Percentiles rank a stretch among this genome's conserved stretches.
These are phyloP conservation scores for Firmiana major DNA, from an alignment of 345 rosid species.

Conservation along the genomic window DNA sequence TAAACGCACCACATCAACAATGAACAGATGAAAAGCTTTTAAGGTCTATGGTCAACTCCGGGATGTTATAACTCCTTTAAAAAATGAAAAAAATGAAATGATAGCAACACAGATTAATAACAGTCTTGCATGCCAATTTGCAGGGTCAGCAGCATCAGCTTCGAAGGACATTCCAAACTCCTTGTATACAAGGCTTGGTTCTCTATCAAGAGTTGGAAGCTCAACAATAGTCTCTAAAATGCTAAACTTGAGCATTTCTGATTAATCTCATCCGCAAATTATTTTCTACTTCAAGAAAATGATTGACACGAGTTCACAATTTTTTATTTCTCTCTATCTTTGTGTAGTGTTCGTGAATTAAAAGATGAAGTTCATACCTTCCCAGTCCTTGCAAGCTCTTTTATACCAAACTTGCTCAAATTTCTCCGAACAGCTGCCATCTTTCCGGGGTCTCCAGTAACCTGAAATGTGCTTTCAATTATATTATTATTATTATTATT, in stretches of 20 bases:
- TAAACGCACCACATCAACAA: not conserved
- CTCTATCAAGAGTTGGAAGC: not conserved
- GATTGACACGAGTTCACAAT: not conserved
- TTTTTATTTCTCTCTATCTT: not conserved
- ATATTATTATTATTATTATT: no score
- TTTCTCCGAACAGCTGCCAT: conserved; percentile 86
- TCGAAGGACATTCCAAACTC: not conserved
- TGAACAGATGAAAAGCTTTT: not conserved
- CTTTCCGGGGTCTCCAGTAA: conserved; percentile 98
- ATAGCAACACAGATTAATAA: not conserved
- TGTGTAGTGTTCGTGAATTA: not conserved
- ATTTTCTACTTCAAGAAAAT: not conserved
- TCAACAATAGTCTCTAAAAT: not conserved
- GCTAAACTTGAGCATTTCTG: no score
- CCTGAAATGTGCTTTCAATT: conserved; percentile 34
- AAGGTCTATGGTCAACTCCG: not conserved
- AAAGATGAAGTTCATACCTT: conserved; percentile 37
- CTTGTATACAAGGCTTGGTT: not conserved
- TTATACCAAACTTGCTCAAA: conserved; percentile 83
- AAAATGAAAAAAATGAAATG: not conserved
- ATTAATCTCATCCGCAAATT: not conserved
- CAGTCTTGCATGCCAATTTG: not conserved
- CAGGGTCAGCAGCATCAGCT: not conserved
- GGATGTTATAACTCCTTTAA: not conserved
- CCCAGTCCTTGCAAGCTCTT: conserved; percentile 84